These are phyloP conservation scores for Antitrichia curtipendula DNA, from an alignment of 225 moss, liverwort and hornwort species.

Conservation along the genomic window DNA sequence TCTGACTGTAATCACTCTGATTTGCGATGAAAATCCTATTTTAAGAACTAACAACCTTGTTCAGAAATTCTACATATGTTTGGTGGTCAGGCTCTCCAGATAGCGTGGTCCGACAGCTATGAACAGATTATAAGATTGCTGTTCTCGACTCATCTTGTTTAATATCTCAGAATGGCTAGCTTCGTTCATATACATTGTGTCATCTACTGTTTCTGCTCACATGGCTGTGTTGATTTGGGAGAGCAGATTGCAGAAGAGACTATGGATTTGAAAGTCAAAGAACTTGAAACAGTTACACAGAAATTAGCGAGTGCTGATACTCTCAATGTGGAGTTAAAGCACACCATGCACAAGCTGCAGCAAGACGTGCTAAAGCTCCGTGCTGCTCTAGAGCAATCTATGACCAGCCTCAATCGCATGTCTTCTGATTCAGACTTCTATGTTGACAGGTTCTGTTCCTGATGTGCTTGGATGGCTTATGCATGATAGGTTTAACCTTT, in stretches of 20 bases:
- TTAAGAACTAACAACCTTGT: not conserved
- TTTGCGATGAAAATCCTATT: not conserved
- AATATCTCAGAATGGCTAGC: not conserved
- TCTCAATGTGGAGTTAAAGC: constrained; percentile 34
- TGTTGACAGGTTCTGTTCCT: constrained; percentile 69
- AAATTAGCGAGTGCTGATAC: constrained; percentile 42
- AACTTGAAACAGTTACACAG: constrained; percentile 43
- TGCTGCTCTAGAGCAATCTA: constrained; percentile 85
- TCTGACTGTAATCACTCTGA: not conserved
- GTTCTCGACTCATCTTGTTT: not conserved
- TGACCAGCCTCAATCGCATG: constrained; percentile 81
- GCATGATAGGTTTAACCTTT: not conserved
- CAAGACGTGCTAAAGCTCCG: constrained; percentile 79
- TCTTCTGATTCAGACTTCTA: constrained; percentile 91
- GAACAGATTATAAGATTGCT: not conserved
- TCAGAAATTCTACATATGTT: not conserved
- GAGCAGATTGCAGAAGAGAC: constrained; percentile 53
- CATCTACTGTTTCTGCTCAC: not conserved
- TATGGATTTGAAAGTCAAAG: constrained; percentile 57
- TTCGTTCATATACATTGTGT: not conserved
- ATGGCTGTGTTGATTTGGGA: not conserved
- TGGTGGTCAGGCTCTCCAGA: not conserved
- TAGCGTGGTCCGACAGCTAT: not conserved
- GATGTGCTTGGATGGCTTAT: not conserved
- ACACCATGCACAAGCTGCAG: constrained; percentile 60